Evolutionary conservation across 2,329 filamentous ascomycete genomes (phyloP), one percentile per base, ranked within the genome.

Genomic region (Aspergillus candidus): DNA sequence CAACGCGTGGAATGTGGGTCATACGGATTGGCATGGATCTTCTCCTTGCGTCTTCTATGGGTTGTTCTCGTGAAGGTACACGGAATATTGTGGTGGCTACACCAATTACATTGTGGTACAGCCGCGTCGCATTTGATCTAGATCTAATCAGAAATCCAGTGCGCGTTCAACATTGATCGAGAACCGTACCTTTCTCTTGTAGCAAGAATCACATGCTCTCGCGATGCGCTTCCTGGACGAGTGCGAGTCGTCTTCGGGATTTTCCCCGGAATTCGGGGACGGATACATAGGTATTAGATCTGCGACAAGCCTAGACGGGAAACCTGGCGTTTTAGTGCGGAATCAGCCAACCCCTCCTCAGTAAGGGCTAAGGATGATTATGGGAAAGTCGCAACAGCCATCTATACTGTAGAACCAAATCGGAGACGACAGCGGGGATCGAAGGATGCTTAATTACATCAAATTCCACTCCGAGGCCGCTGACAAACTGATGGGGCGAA

Each of bases 81-180:
- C 13, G 65, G 54, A 14, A 72, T 61, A 42, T 65, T 58, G 49
- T 75, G 73, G 54, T 75, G 71, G 39, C 61, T 65, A 52, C 73
- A 76, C 72, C 73, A 76, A 54, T 76, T 71, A 58, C 73, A 76
- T 38, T 66, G 61, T 3, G 70, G 68, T 8, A 62, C 47, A 12
- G 62, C 62, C 2, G 62, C 63, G 52, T 74, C 73, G 49, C 74
- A 77, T 63, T 76, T 74, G 47, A 77, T 77, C 72, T 75, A 34
- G 11, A 36, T 11, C 17, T 10, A 2, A 10, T 34, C 29, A 32
- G 11, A 40, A 33, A 8, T 33, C 48, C 22, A 49, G 50, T 14
- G 34, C 22, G 4, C n/a, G n/a, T n/a, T n/a, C n/a, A n/a, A n/a
- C n/a, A n/a, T n/a, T n/a, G n/a, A n/a, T n/a, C n/a, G n/a, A n/a